Evolutionary conservation across 2,329 filamentous ascomycete genomes (phyloP).

Genomic region (Neopestalotiopsis sp.): DNA sequence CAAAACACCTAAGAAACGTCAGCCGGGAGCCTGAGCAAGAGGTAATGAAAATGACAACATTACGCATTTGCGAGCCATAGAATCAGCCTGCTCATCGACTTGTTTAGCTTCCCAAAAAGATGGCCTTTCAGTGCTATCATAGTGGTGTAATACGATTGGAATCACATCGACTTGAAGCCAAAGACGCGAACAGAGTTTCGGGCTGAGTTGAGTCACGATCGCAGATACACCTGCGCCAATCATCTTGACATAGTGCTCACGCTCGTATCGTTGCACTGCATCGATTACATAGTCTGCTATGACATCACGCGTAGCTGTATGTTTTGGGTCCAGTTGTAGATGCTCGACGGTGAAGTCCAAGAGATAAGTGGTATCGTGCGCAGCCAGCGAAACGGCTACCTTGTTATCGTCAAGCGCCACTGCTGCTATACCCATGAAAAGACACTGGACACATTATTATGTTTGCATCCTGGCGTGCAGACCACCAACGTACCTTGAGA

Average conservation of each 20-base stretch:
- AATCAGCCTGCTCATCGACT: conserved; percentile 83
- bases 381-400: conserved; percentile 67
- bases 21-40: conserved; percentile 15
- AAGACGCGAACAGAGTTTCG: conserved; percentile 69
- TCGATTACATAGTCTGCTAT: conserved; percentile 65
- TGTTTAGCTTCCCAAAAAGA: conserved; percentile 57
- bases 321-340: conserved; percentile 50
- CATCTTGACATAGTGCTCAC: conserved; percentile 73
- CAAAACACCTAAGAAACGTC: conserved; percentile 63
- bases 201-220: conserved; percentile 63
- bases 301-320: conserved; percentile 44
- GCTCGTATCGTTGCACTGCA: conserved; percentile 63
- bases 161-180: conserved; percentile 81
- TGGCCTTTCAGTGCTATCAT: conserved; percentile 46
- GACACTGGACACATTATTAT: conserved; percentile 45
- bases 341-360: conserved; percentile 72
- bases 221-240: conserved; percentile 73
- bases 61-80: conserved; percentile 79
- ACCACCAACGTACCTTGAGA: conserved; percentile 42
- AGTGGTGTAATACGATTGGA: conserved; percentile 66
- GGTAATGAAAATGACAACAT: conserved; percentile 52
- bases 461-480: background rate
- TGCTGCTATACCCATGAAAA: conserved; percentile 68
- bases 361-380: conserved; percentile 77
- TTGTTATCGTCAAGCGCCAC: conserved; percentile 54